Percentiles rank a stretch among this genome's conserved stretches.
These are phyloP conservation scores for Ophiocordyceps camponoti-saundersi DNA, from an alignment of 2,329 filamentous ascomycete genomes.

Conservation along the genomic window DNA sequence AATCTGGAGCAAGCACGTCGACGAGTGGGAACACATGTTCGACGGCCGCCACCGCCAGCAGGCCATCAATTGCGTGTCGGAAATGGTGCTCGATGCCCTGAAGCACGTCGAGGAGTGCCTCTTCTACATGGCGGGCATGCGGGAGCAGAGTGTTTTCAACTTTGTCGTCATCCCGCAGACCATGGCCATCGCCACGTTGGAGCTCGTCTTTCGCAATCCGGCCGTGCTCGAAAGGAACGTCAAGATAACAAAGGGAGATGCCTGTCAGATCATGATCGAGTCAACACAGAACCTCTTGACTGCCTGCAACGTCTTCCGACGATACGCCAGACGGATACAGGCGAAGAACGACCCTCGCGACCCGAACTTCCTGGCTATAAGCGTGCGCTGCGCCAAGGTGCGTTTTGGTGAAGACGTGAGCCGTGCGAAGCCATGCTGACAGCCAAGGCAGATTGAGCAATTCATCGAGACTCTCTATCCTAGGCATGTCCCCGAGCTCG, in stretches of 20 bases:
- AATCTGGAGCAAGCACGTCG: slow-evolving; percentile 92
- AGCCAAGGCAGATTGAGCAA: slow-evolving; percentile 55
- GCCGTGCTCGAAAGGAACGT: slow-evolving; percentile 71
- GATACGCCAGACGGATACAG: slow-evolving; percentile 65
- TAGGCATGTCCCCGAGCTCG: slow-evolving; percentile 46
- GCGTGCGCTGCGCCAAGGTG: slow-evolving; percentile 75
- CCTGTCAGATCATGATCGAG: slow-evolving; percentile 80
- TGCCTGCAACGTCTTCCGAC: slow-evolving; percentile 67
- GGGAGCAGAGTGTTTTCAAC: slow-evolving; percentile 97
- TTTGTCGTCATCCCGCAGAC: slow-evolving; percentile 92
- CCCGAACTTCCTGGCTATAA: slow-evolving; percentile 84
- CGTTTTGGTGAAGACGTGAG: not conserved
- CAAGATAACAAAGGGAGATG: slow-evolving; percentile 93
- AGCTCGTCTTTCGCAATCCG: slow-evolving; percentile 83
- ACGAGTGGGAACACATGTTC: slow-evolving; percentile 80
- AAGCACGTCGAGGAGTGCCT: slow-evolving; percentile 80
- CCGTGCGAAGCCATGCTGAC: not conserved
- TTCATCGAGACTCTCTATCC: slow-evolving; percentile 93
- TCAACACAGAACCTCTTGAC: slow-evolving; percentile 78
- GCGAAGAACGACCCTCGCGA: slow-evolving; percentile 90
- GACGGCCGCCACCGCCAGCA: slow-evolving; percentile 59
- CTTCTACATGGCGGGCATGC: slow-evolving; percentile 92
- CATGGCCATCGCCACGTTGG: slow-evolving; percentile 94
- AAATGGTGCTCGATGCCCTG: slow-evolving; percentile 86
- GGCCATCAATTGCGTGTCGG: slow-evolving; percentile 72